phyloP scores from a whole-genome alignment of 2,329 filamentous ascomycete genomes.

The Aureobasidium sp. region DNA sequence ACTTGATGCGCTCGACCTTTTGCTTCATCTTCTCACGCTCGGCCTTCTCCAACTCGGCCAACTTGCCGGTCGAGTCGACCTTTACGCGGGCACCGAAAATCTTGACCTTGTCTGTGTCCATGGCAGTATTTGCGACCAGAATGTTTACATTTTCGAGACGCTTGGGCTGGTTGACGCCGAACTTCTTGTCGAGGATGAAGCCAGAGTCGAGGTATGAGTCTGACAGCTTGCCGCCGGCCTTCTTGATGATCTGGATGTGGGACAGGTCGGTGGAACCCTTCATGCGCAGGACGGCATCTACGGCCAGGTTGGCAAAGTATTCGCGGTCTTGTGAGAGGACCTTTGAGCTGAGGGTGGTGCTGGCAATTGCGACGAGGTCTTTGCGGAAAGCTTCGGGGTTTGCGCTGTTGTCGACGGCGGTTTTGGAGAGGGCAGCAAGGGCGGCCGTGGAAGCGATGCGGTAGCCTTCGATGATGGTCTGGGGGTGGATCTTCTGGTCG shows the following conservation, averaged over 20 bases:
- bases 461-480: constrained; percentile 99
- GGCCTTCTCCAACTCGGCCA: constrained; percentile 96
- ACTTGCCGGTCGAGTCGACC: constrained; percentile 90
- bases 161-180: constrained; percentile 98
- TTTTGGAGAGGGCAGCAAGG: constrained; percentile 72
- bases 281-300: constrained; percentile 83
- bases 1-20: constrained; percentile 98
- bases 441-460: constrained; percentile 91
- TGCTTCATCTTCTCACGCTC: constrained; percentile 99
- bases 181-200: constrained; percentile 98
- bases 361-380: constrained; percentile 82
- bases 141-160: constrained; percentile 97
- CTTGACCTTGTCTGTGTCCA: constrained; percentile 99
- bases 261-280: constrained; percentile 88
- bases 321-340: constrained; percentile 89
- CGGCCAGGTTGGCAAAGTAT: constrained; percentile 83
- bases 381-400: constrained; percentile 77
- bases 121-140: constrained; percentile 91
- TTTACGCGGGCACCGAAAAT: constrained; percentile 97
- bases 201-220: constrained; percentile 97
- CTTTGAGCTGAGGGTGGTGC: constrained; percentile 95
- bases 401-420: constrained; percentile 83
- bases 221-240: constrained; percentile 92
- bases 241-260: constrained; percentile 99
- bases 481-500: constrained; percentile 96